These are phyloP conservation scores for Cercospora beticola DNA, from an alignment of 2,329 filamentous ascomycete species.

Conservation along the genomic window DNA sequence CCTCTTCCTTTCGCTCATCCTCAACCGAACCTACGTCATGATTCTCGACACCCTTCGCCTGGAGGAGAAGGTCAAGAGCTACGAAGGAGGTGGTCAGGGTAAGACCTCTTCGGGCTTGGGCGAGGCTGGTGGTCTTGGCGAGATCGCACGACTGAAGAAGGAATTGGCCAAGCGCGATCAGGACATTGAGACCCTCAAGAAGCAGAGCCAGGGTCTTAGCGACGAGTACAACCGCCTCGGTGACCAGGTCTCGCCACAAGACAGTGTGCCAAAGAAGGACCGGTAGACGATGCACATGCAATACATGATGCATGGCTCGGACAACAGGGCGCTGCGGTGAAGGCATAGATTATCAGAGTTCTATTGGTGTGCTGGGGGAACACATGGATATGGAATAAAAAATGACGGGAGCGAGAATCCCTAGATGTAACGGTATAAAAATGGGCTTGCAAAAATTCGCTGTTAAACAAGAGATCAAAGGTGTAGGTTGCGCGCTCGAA, in stretches of 20 bases:
- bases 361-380: not conserved
- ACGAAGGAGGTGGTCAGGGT: slow-evolving; percentile 59
- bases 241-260: slow-evolving; percentile 70
- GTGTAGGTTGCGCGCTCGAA: not conserved
- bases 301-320: not conserved
- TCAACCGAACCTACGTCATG: slow-evolving; percentile 98
- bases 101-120: slow-evolving; percentile 71
- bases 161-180: slow-evolving; percentile 71
- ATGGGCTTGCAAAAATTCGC: not conserved
- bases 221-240: slow-evolving; percentile 83
- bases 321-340: not conserved
- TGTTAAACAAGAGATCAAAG: not conserved
- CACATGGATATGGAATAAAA: not conserved
- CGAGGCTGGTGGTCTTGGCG: slow-evolving; percentile 69
- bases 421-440: not conserved
- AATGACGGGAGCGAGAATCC: not conserved
- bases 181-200: slow-evolving; percentile 85
- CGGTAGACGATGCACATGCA: slow-evolving; percentile 38
- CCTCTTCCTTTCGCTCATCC: slow-evolving; percentile 95
- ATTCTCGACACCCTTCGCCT: slow-evolving; percentile 88
- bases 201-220: slow-evolving; percentile 80
- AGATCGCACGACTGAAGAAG: slow-evolving; percentile 68
- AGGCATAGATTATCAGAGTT: not conserved
- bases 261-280: slow-evolving; percentile 56
- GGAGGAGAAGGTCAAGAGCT: slow-evolving; percentile 84